A percentile compares a stretch with the other conserved stretches of the same genome.
These are phyloP conservation scores for Russula compacta DNA, from an alignment of 768 basidiomycete genomes.

Conservation along the genomic window DNA sequence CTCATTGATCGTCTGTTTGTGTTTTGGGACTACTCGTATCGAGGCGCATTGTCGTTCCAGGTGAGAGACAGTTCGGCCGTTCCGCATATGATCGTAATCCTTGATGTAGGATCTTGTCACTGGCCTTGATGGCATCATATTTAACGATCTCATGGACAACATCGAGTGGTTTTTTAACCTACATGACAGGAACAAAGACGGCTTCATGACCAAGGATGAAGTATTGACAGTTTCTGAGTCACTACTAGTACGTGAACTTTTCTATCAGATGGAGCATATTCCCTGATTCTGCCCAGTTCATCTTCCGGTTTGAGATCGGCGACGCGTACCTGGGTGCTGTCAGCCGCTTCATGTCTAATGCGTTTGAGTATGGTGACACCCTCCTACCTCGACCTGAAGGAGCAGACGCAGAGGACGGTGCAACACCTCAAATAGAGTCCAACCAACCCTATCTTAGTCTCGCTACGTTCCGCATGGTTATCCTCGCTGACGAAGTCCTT, in stretches of 20 bases:
- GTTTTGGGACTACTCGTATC: slow-evolving; percentile 82
- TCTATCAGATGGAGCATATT: not conserved
- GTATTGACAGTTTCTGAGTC: slow-evolving; percentile 93
- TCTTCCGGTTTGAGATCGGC: slow-evolving; percentile 94
- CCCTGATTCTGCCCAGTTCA: slow-evolving; percentile 53
- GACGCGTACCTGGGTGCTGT: slow-evolving; percentile 96
- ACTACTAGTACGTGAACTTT: slow-evolving; percentile 53
- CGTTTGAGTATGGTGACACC: slow-evolving; percentile 97
- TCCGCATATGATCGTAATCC: not conserved
- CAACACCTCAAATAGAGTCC: slow-evolving; percentile 44
- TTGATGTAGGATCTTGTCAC: slow-evolving; percentile 69
- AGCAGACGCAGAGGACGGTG: slow-evolving; percentile 28
- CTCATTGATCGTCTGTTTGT: slow-evolving; percentile 89
- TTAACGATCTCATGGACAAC: slow-evolving; percentile 95
- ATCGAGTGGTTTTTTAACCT: slow-evolving; percentile 98
- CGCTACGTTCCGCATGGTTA: slow-evolving; percentile 98
- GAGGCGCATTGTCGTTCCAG: slow-evolving; percentile 85
- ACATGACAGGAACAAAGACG: slow-evolving; percentile 95
- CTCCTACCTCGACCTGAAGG: slow-evolving; percentile 52
- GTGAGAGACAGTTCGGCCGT: slow-evolving; percentile 31
- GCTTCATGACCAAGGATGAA: slow-evolving; percentile 92
- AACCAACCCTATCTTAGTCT: slow-evolving; percentile 92
- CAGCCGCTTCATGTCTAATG: slow-evolving; percentile 95
- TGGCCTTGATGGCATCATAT: slow-evolving; percentile 87
- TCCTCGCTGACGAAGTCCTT: slow-evolving; percentile 90